Evolutionary conservation across 2,329 filamentous ascomycete genomes (phyloP), one percentile per base, ranked within the genome.

Genomic region (Apiospora arundinis): DNA sequence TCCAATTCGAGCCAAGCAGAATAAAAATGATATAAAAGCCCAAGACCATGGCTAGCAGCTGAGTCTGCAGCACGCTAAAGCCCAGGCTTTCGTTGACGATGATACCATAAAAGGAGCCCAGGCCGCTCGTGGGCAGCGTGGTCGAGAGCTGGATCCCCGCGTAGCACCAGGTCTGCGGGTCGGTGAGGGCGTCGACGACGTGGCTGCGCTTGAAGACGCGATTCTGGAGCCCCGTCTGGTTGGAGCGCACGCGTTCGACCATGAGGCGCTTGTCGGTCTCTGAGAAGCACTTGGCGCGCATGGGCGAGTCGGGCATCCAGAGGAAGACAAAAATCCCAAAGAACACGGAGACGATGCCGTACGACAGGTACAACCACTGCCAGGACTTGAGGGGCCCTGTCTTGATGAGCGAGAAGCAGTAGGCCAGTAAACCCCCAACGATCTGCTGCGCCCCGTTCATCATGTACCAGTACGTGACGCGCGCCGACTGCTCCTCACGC

Each of bases 391-490:
- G 83, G 0, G 85, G 82, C 4, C 88, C 86, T 5, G 76, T 81
- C 21, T 81, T 82, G 77, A 90, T 89, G 3, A 89, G 82, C 2
- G 85, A 83, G 75, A 87, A 86, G 73, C 91, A 91, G 78, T 92
- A 93, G 0, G 91, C 91, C 0, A 93, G 83, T 0, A 93, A 85
- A 7, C 92, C 92, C 44, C 92, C 92, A 9, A 93, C 90, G 68
- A 93, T 91, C 77, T 93, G 92, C 77, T 93, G 92, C 0, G 85
- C 86, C 1, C 92, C 92, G 77, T 93, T 94, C 91, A 93, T 93
- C 89, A 92, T 92, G 79, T 92, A 92, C 91, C 92, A 93, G 79
- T 90, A 92, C 0, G 90, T 92, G 3, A 93, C 90, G 6, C 89
- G 87, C 0, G 87, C 80, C 0, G 91, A 87, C 77, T 93, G 92